Conservation (phyloP, 768 basidiomycete genomes). For the Naematelia encephala region DNA sequence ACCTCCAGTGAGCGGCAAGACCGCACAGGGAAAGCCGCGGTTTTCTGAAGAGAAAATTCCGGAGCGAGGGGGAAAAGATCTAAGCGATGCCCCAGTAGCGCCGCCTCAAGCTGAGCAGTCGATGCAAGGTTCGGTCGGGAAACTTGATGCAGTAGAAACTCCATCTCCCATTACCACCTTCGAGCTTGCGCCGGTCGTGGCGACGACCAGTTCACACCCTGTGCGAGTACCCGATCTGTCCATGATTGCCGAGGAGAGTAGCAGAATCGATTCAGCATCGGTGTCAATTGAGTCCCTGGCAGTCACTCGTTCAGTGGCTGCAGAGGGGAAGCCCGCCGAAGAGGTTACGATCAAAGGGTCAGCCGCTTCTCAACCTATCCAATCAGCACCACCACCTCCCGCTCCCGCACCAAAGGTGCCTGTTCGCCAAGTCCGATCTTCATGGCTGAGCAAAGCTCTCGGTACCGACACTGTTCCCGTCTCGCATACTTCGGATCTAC, state of each 20-base stretch:
- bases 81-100: no score
- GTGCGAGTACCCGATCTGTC: conserved; percentile 13
- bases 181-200: not conserved
- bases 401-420: conserved; percentile 7
- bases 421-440: conserved; percentile 37
- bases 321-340: not conserved
- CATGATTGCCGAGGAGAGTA: conserved; percentile 16
- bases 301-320: not conserved
- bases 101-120: no score
- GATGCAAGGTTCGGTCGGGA: no score
- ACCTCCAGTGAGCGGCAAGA: no score
- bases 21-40: no score
- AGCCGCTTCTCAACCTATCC: conserved; percentile 3
- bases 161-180: not conserved
- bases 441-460: conserved; percentile 43
- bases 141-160: not conserved
- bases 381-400: not conserved
- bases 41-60: no score
- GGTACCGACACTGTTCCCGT: conserved; percentile 24
- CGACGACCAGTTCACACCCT: not conserved
- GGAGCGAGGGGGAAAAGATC: no score
- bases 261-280: not conserved
- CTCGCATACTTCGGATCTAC: not conserved
- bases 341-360: not conserved
- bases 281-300: not conserved